Conservation (phyloP, 2,329 filamentous ascomycete species). For the Cercospora canescens region DNA sequence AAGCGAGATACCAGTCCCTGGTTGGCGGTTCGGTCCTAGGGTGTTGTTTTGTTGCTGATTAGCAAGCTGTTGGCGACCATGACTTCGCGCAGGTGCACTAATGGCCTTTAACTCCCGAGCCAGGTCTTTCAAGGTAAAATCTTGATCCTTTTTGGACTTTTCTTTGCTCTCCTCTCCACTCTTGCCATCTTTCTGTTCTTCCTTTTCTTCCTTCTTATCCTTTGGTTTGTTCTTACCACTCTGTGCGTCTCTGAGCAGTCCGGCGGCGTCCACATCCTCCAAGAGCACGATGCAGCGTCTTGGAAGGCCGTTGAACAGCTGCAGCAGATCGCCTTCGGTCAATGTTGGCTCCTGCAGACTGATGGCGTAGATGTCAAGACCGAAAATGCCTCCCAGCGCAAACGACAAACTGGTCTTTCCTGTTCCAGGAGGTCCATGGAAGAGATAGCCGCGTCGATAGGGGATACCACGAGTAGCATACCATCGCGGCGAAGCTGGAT, state of each 20-base stretch:
- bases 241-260: conserved; percentile 41
- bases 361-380: conserved; percentile 48
- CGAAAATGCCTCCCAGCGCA: conserved; percentile 50
- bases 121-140: conserved; percentile 33
- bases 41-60: background rate
- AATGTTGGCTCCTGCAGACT: conserved; percentile 67
- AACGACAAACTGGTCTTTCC: conserved; percentile 41
- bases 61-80: background rate
- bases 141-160: conserved; percentile 26
- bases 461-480: conserved; percentile 83
- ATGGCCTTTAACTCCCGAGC: conserved; percentile 30
- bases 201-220: conserved; percentile 20
- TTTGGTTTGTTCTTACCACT: conserved; percentile 28
- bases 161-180: conserved; percentile 12
- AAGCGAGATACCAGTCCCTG: conserved; percentile 66
- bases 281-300: conserved; percentile 48
- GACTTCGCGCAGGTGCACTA: conserved; percentile 10
- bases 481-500: conserved; percentile 72
- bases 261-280: conserved; percentile 51
- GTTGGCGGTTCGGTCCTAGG: conserved; percentile 21
- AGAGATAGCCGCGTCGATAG: conserved; percentile 79
- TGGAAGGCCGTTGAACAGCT: conserved; percentile 46
- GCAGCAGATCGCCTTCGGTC: conserved; percentile 62
- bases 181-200: conserved; percentile 13
- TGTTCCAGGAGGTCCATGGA: conserved; percentile 64